Evolutionary conservation across 2,329 filamentous ascomycete genomes (phyloP).

Genomic region (Curvularia lunata): DNA sequence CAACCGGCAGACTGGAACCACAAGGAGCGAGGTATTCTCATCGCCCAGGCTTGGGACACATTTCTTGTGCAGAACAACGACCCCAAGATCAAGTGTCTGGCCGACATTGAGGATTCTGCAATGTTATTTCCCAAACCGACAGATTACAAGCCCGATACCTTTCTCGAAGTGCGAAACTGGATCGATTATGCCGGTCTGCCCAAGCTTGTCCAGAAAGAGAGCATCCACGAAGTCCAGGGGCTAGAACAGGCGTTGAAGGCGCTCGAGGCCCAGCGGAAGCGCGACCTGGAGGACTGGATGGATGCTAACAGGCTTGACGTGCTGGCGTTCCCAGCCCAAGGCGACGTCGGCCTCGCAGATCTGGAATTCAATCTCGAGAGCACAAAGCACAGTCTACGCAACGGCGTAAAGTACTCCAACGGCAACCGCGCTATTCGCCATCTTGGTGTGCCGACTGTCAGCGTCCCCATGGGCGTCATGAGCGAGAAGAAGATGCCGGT

Average conservation of each 20-base stretch:
- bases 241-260: constrained; percentile 53
- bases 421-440: constrained; percentile 62
- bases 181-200: constrained; percentile 49
- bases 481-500: constrained; percentile 58
- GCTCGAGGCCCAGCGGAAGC: constrained; percentile 58
- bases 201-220: constrained; percentile 35
- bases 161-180: constrained; percentile 50
- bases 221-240: constrained; percentile 53
- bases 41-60: constrained; percentile 61
- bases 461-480: constrained; percentile 61
- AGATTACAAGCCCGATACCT: constrained; percentile 48
- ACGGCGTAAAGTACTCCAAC: constrained; percentile 62
- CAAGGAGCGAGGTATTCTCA: constrained; percentile 57
- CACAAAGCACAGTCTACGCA: constrained; percentile 51
- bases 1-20: constrained; percentile 56
- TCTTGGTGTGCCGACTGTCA: constrained; percentile 61
- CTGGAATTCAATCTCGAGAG: constrained; percentile 50
- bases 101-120: constrained; percentile 47
- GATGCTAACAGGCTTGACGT: constrained; percentile 51
- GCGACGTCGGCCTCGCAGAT: constrained; percentile 59
- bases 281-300: constrained; percentile 61
- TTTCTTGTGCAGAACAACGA: constrained; percentile 56
- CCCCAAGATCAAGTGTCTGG: constrained; percentile 47
- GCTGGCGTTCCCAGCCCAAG: constrained; percentile 59
- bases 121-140: constrained; percentile 49